Percentiles rank a stretch among this genome's conserved stretches.
Evolutionary conservation across 768 basidiomycete genomes (phyloP).

Genomic region (Phlebiopsis flavidoalba): DNA sequence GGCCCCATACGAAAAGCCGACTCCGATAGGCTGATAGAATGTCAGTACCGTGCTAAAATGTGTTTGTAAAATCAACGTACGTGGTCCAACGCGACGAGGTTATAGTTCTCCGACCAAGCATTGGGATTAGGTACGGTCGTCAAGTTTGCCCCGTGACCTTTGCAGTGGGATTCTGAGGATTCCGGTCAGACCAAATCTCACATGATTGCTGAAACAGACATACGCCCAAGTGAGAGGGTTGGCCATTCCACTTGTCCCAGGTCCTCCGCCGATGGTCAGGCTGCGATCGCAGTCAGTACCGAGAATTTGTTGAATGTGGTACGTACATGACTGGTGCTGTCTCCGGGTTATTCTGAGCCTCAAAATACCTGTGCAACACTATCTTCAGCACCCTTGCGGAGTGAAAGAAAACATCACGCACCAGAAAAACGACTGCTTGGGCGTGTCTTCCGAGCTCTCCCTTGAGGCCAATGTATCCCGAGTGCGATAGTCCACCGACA

Average conservation of each 20-base stretch:
- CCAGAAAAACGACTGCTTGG: slow-evolving; percentile 16
- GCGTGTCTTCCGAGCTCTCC: slow-evolving; percentile 21
- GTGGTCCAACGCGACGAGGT: slow-evolving; percentile 8
- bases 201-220: background rate
- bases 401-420: background rate
- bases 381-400: too few species aligned
- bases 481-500: slow-evolving; percentile 11
- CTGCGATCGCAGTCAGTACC: slow-evolving; percentile 7
- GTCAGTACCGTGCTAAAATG: too few species aligned
- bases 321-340: slow-evolving; percentile 28
- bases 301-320: too few species aligned
- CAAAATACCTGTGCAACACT: slow-evolving; percentile 23
- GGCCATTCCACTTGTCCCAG: slow-evolving; percentile 26
- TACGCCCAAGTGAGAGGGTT: slow-evolving; percentile 23
- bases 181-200: too few species aligned
- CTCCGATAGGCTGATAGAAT: slow-evolving; percentile 26
- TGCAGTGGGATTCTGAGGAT: slow-evolving; percentile 21
- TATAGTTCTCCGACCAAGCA: slow-evolving; percentile 12
- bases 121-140: slow-evolving; percentile 19
- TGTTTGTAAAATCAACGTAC: slow-evolving; percentile 1
- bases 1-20: slow-evolving; percentile 29
- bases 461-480: slow-evolving; percentile 27
- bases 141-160: slow-evolving; percentile 16
- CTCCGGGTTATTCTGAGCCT: slow-evolving; percentile 23
- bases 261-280: slow-evolving; percentile 29